Base-by-base conservation (phyloP, 2,329 filamentous ascomycete genomes). In the Cordyceps cicadae region DNA sequence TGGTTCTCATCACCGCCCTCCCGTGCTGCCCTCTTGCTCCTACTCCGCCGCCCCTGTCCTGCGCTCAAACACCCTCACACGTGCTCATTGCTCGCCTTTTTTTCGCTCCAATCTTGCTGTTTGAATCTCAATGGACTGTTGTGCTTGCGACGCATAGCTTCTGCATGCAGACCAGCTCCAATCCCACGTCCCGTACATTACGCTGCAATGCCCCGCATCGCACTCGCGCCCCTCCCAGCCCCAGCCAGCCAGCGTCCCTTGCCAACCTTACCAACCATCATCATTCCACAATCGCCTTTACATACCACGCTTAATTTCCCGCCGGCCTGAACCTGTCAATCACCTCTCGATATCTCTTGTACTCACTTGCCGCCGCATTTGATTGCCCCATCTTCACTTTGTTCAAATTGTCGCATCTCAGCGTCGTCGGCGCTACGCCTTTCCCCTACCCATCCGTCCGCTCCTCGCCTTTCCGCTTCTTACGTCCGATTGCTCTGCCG, bases 161-260 rank as follows among this genome's bases (percentile, higher is more conserved):
- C 26, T 54, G 58, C 58, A 41, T 54, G 37, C 58, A 48, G 51
- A 49, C 43, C 29, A 60, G 58, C 58, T 60, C 50, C 50, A 48
- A 59, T 43, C 39, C 50, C 24, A 59, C 50, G 37, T 53, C 49
- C 56, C 57, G 48, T 54, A 59, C 57, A 59, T 46, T 59, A 59
- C 41, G 57, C 39, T 59, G 49, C 49, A 59, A 48, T 59, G 58
- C 58, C 58, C 58, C 58, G 58, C 58, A 60, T 60, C 58, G 53
- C 57, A 41, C 58, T 60, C 51, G 58, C 58, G 58, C 58, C 58
- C 58, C 58, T 60, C 58, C 58, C 58, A 60, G 43, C 50, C 58
- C 58, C 57, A 54, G 58, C 58, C 45, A 59, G 46, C 54, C 29
- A 49, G 49, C 26, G 49, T 51, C 49, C 50, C 50, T 52, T 37